Evolutionary conservation across 768 basidiomycete species (phyloP).

Genomic region (Leucocoprinus sp.): DNA sequence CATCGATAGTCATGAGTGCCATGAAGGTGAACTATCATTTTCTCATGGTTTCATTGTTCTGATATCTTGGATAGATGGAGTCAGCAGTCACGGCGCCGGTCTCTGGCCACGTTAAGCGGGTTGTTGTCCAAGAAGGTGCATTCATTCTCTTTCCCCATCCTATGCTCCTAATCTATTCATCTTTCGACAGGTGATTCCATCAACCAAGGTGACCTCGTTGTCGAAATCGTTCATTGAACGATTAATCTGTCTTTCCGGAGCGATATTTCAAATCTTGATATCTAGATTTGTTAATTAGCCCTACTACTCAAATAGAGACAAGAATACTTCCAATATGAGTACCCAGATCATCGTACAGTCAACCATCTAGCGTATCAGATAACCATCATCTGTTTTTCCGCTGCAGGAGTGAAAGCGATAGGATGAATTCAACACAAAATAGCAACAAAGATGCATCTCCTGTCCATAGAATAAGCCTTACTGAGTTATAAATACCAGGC

Average conservation of each 20-base stretch:
- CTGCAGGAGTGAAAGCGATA: too few relatives aligned
- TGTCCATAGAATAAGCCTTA: too few relatives aligned
- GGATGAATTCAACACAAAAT: too few relatives aligned
- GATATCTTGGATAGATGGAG: slow-evolving; percentile 69
- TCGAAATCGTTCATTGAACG: slow-evolving; percentile 81
- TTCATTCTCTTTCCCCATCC: slow-evolving; percentile 2
- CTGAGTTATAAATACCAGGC: too few relatives aligned
- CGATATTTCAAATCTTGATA: neutral
- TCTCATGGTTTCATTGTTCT: slow-evolving; percentile 12
- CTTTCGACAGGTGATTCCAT: slow-evolving; percentile 72
- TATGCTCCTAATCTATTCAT: slow-evolving; percentile 3
- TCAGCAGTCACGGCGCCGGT: slow-evolving; percentile 94
- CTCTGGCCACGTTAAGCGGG: slow-evolving; percentile 91
- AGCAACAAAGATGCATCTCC: too few relatives aligned
- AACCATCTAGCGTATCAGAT: too few relatives aligned
- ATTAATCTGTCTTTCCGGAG: neutral
- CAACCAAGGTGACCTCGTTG: slow-evolving; percentile 85
- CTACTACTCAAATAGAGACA: too few relatives aligned
- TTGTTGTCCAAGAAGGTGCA: slow-evolving; percentile 81
- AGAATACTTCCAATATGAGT: too few relatives aligned
- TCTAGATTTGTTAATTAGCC: too few relatives aligned
- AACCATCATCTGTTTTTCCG: too few relatives aligned
- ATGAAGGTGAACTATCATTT: slow-evolving; percentile 69
- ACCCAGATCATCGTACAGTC: too few relatives aligned
- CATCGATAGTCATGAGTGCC: slow-evolving; percentile 71